Evolutionary conservation across 768 basidiomycete genomes (phyloP), one percentile per base, ranked within the genome.

Genomic region (Boletus insuetus): DNA sequence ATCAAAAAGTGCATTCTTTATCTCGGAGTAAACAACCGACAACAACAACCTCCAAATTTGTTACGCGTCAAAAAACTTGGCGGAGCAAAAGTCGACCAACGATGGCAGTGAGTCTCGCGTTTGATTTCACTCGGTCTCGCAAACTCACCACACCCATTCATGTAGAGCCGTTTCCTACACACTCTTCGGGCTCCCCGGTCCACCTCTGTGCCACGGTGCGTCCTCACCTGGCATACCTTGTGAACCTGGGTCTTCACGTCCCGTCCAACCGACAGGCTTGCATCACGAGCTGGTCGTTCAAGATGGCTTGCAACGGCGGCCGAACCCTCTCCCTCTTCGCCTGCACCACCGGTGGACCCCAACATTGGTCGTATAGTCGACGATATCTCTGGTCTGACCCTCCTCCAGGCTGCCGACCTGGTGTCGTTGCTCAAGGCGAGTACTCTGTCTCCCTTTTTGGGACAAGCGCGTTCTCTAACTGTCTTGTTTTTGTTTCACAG

Each of bases 361-460:
- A 83, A 79, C 63, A 80, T 99, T 60, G 77, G 75, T 46, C 82
- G 83, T 56, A 88, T 99, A 65, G 97, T 99, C 26, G 93, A 98
- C 69, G 88, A 93, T 70, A 98, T 99, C 62, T 91, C 94, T 6
- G 74, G 79, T 20, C 73, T 98, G 62, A 92, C 94, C 19, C 79
- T 98, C 52, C 77, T 99, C 55, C 95, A 98, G 71, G 96, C 96
- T 7, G 89, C 96, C 13, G 96, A 98, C 77, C 82, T 99, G 53
- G 95, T 98, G 44, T 77, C 91, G 1, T 78, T 87, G 32, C 80
- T 99, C 65, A 99, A 99, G 83, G 96, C 90, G 62, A 66, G 77
- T 56, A 29, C 31, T 8, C 11, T 35, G 38, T 37, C 10, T 29
- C 29, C 24, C 16, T 43, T 41, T 6, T 14, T 16, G 7, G 16